Percentiles rank a stretch among this genome's conserved stretches.
Conservation (phyloP, 495 filamentous ascomycete genomes). For the Podospora sp. region DNA sequence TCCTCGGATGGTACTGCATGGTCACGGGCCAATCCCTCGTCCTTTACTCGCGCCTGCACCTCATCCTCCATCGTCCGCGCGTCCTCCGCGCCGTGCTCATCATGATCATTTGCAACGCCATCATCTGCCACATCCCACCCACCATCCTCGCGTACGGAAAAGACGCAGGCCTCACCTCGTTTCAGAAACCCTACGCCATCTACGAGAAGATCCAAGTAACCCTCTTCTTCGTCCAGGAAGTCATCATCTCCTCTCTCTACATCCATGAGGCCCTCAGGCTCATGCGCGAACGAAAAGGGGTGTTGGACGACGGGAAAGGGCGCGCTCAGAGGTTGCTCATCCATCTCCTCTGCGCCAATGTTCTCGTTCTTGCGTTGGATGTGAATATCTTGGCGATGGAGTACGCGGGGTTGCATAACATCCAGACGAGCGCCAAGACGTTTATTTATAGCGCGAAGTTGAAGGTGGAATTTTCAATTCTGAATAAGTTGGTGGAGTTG, state of each 20-base stretch:
- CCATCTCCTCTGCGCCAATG: conserved; percentile 62
- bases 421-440: conserved; percentile 63
- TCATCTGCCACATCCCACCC: conserved; percentile 59
- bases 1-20: conserved; percentile 64
- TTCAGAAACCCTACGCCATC: conserved; percentile 51
- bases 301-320: conserved; percentile 48
- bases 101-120: conserved; percentile 62
- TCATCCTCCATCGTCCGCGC: conserved; percentile 55
- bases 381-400: conserved; percentile 59
- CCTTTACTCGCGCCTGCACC: conserved; percentile 68
- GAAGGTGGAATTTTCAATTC: conserved; percentile 66
- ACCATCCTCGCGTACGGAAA: conserved; percentile 60
- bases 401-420: conserved; percentile 57
- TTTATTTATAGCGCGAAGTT: conserved; percentile 67
- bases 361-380: conserved; percentile 46
- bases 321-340: conserved; percentile 47
- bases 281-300: conserved; percentile 27
- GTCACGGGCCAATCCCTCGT: conserved; percentile 69
- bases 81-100: conserved; percentile 54
- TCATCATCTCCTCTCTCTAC: conserved; percentile 62
- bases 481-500: conserved; percentile 42
- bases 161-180: conserved; percentile 45
- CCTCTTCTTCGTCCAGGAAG: conserved; percentile 63
- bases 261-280: conserved; percentile 51
- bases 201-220: conserved; percentile 69